Percentiles rank a stretch among this genome's conserved stretches.
These are phyloP conservation scores for Maudiozyma serrabonitensis DNA, from an alignment of 805 yeast genomes.

Conservation along the genomic window DNA sequence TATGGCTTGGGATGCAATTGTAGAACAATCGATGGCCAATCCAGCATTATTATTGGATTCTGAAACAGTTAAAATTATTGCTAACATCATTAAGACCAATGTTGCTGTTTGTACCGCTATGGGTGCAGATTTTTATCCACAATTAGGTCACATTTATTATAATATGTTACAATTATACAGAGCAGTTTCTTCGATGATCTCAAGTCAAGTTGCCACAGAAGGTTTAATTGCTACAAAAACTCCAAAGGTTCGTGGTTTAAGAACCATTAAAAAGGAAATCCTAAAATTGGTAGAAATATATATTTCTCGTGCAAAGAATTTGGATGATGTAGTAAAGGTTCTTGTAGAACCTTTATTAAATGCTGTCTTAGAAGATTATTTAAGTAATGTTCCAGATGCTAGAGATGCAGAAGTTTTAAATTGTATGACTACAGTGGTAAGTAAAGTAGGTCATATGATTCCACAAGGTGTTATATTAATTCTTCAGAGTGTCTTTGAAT, in stretches of 20 bases:
- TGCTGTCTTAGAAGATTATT: slow-evolving; percentile 85
- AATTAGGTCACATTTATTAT: slow-evolving; percentile 74
- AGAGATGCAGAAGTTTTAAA: slow-evolving; percentile 95
- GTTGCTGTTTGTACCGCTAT: slow-evolving; percentile 90
- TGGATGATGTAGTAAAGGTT: slow-evolving; percentile 73
- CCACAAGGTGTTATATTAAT: slow-evolving; percentile 84
- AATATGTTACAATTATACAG: slow-evolving; percentile 84
- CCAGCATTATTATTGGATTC: slow-evolving; percentile 67
- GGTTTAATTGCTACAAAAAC: slow-evolving; percentile 90
- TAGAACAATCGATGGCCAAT: slow-evolving; percentile 73
- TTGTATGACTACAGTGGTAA: slow-evolving; percentile 85
- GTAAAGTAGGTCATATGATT: slow-evolving; percentile 77
- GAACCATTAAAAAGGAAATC: slow-evolving; percentile 93
- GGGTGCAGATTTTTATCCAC: slow-evolving; percentile 86
- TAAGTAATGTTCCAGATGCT: slow-evolving; percentile 84
- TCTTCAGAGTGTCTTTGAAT: slow-evolving; percentile 84
- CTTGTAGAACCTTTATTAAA: slow-evolving; percentile 73
- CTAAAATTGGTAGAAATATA: slow-evolving; percentile 83
- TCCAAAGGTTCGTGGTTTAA: slow-evolving; percentile 86
- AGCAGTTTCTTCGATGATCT: slow-evolving; percentile 81
- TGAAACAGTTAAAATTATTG: slow-evolving; percentile 85
- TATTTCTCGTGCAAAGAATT: slow-evolving; percentile 75
- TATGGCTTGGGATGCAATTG: slow-evolving; percentile 87
- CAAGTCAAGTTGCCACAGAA: slow-evolving; percentile 65
- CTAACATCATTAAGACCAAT: slow-evolving; percentile 89